Base-by-base conservation (phyloP, 2,329 filamentous ascomycete species). In the Trichoderma guizhouense region DNA sequence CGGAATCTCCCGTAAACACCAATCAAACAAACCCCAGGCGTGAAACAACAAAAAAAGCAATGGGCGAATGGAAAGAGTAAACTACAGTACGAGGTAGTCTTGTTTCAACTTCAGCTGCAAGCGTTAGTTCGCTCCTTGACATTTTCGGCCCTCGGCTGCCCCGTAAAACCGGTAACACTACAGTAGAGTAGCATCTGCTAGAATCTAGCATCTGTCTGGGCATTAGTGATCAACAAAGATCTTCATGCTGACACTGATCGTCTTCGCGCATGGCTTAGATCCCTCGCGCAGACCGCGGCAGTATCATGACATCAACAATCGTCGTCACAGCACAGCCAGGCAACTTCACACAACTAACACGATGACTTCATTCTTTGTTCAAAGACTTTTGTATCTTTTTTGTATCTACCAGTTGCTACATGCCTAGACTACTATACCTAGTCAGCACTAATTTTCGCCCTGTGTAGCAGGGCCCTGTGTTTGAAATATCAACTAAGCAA, bases 401-500 rank as follows among this genome's bases (percentile, higher is more conserved):
- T 36, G 34, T 53, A 62, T 69, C 66, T 69, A 69, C 64, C 47
- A 62, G 15, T 26, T 70, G 47, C 60, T 65, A 24, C 30, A 61
- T 5, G n/a, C 53, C 57, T 34, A 60, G 18, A 58, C 24, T 58
- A 18, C 55, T 43, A 32, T 34, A 14, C 57, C 36, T 43, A 21
- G 15, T 55, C 55, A 71, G 60, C 36, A 71, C 47, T 62, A 28
- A 12, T 21, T 51, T 61, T 69, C 47, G 28, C 55, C 66, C 66
- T 18, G n/a, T 62, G 58, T 64, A 24, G 39, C 68, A 57, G 21
- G 43, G 43, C 51, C 65, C 24, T 24, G n/a, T 39, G 32, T 58
- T 57, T 57, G 60, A 34, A 71, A 70, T 58, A 57, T 71, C 58
- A 43, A 63, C 58, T 26, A 62, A 71, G 68, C 60, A 71, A 63